Evolutionary conservation across 129 eudicot genomes (phyloP).

Genomic region (Pulicaria dysenterica): DNA sequence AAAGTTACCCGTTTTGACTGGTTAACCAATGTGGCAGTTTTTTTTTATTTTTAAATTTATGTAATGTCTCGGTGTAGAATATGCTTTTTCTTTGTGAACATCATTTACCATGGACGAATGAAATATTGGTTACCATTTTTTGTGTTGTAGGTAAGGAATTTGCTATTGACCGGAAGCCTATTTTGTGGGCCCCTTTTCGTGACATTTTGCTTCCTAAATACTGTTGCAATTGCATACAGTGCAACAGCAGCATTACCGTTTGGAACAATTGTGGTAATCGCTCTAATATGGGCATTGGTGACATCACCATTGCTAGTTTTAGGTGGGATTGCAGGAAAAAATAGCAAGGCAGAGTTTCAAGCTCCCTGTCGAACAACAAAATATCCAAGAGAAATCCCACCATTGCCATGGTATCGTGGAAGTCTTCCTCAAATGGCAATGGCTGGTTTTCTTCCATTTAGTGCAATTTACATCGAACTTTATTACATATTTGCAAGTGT

Average conservation of each 20-base stretch:
- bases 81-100: neutral
- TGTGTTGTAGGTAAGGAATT: slow-evolving; percentile 51
- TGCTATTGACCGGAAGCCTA: slow-evolving; percentile 60
- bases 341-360: slow-evolving; percentile 70
- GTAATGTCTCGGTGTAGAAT: neutral
- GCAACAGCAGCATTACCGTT: slow-evolving; percentile 75
- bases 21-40: too few species aligned
- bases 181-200: slow-evolving; percentile 67
- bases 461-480: slow-evolving; percentile 75
- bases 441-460: slow-evolving; percentile 83
- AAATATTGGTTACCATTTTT: neutral
- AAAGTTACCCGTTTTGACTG: too few species aligned
- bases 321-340: slow-evolving; percentile 76
- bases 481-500: slow-evolving; percentile 81
- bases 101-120: neutral
- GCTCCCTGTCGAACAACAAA: slow-evolving; percentile 71
- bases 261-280: slow-evolving; percentile 67
- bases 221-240: slow-evolving; percentile 59
- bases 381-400: slow-evolving; percentile 74
- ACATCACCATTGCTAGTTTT: slow-evolving; percentile 69
- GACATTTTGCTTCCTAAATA: slow-evolving; percentile 66
- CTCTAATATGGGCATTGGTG: slow-evolving; percentile 66
- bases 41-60: too few species aligned
- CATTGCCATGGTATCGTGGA: slow-evolving; percentile 75
- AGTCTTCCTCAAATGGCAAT: slow-evolving; percentile 79